A percentile compares a stretch with the other conserved stretches of the same genome.
phyloP scores from a whole-genome alignment of 257 asterid species.

The Craterostigma plantagineum region DNA sequence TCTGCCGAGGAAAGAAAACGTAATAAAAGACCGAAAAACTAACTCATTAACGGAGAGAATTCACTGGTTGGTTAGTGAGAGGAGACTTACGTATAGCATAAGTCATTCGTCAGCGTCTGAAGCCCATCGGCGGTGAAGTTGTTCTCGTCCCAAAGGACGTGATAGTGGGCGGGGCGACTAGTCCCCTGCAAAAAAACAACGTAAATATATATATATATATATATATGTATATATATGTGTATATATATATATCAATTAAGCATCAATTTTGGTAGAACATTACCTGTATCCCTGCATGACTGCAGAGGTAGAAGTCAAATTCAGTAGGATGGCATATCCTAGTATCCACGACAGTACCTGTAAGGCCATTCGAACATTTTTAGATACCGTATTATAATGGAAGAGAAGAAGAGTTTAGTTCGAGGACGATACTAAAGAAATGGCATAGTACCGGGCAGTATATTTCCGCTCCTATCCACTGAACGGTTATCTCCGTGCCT shows the following conservation, averaged over 20 bases:
- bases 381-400: background rate
- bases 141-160: conserved; percentile 88
- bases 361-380: background rate
- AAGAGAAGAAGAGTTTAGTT: too few relatives aligned
- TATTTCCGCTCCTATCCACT: conserved; percentile 72
- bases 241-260: background rate
- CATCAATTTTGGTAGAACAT: background rate
- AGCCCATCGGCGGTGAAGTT: conserved; percentile 66
- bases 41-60: too few relatives aligned
- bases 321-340: conserved; percentile 95
- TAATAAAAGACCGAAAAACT: too few relatives aligned
- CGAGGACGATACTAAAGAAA: background rate
- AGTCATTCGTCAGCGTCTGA: conserved; percentile 64
- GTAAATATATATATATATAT: too few relatives aligned
- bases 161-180: conserved; percentile 86
- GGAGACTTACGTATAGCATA: conserved; percentile 60
- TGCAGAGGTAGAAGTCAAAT: conserved; percentile 88
- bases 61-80: too few relatives aligned
- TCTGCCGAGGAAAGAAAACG: too few relatives aligned
- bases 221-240: too few relatives aligned
- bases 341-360: conserved; percentile 94
- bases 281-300: conserved; percentile 98
- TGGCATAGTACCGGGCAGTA: conserved; percentile 58
- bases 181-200: conserved; percentile 41
- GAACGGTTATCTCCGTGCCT: conserved; percentile 50